A percentile compares a stretch with the other conserved stretches of the same genome.
Conservation (phyloP, 202 grass and related monocot species). For the Setaria italica region DNA sequence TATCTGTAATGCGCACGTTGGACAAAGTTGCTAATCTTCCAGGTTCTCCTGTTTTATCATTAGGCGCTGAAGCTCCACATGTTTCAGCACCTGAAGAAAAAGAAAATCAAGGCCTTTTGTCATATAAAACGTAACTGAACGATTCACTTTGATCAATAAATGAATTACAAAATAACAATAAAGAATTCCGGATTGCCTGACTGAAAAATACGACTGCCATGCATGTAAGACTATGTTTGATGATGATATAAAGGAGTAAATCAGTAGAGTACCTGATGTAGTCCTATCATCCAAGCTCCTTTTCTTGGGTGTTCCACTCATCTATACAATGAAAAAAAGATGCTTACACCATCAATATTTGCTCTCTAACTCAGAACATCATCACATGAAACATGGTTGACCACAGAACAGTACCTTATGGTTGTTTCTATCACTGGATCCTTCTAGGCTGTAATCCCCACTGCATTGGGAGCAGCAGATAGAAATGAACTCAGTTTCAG, state of each 20-base stretch:
- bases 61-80: slow-evolving; percentile 49
- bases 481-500: slow-evolving; percentile 18
- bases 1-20: slow-evolving; percentile 46
- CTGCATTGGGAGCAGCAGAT: slow-evolving; percentile 44
- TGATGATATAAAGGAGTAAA: neutral
- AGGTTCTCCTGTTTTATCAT: slow-evolving; percentile 42
- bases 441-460: slow-evolving; percentile 69
- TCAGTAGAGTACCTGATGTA: slow-evolving; percentile 53
- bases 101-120: slow-evolving; percentile 9
- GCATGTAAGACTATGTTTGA: neutral
- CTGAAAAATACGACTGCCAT: neutral
- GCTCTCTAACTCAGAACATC: neutral
- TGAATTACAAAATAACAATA: neutral
- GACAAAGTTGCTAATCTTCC: slow-evolving; percentile 25
- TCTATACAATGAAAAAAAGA: slow-evolving; percentile 47
- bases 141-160: neutral
- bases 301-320: slow-evolving; percentile 56
- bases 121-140: slow-evolving; percentile 15
- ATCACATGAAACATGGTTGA: neutral
- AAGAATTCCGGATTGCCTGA: neutral
- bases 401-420: slow-evolving; percentile 46
- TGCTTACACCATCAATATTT: slow-evolving; percentile 1
- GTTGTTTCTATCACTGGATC: slow-evolving; percentile 74
- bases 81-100: slow-evolving; percentile 46
- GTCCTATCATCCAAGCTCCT: slow-evolving; percentile 51